A percentile compares a stretch with the other conserved stretches of the same genome.
Conservation (phyloP, 176 grass and related monocot species). For the Raddia distichophylla region DNA sequence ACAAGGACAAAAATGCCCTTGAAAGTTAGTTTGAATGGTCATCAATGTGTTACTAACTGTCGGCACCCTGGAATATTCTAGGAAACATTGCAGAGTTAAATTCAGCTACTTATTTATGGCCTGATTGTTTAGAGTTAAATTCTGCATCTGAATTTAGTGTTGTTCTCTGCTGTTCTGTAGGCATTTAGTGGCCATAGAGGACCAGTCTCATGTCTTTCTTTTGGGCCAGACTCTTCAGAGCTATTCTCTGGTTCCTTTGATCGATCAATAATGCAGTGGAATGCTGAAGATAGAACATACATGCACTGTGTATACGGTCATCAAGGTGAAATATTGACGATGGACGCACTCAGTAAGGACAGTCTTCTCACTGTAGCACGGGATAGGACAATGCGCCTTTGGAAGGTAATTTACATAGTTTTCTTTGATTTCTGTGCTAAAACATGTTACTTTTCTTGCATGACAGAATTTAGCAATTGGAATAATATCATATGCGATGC, state of each 20-base stretch:
- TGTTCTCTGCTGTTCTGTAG: slow-evolving; percentile 43
- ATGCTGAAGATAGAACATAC: slow-evolving; percentile 74
- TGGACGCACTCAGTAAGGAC: slow-evolving; percentile 67
- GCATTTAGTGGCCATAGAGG: slow-evolving; percentile 78
- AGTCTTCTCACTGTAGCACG: slow-evolving; percentile 67
- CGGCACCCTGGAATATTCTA: background rate
- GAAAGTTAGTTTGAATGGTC: background rate
- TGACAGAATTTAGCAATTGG: background rate
- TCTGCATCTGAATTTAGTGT: background rate
- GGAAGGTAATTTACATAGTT: slow-evolving; percentile 57
- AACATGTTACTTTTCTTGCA: background rate
- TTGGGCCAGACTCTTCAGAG: slow-evolving; percentile 63
- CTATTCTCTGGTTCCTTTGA: slow-evolving; percentile 81
- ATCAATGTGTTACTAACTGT: background rate
- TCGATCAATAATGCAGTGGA: slow-evolving; percentile 76
- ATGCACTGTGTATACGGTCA: slow-evolving; percentile 78
- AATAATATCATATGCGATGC: background rate
- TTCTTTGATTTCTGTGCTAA: background rate
- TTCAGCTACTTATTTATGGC: background rate
- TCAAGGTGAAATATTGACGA: slow-evolving; percentile 69
- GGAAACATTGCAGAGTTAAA: background rate
- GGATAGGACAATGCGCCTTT: slow-evolving; percentile 74
- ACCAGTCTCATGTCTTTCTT: slow-evolving; percentile 64
- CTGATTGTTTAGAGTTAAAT: background rate
- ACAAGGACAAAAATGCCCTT: background rate